Evolutionary conservation across 2,329 filamentous ascomycete species (phyloP).

Genomic region (Nothophaeocryptopus gaeumannii): DNA sequence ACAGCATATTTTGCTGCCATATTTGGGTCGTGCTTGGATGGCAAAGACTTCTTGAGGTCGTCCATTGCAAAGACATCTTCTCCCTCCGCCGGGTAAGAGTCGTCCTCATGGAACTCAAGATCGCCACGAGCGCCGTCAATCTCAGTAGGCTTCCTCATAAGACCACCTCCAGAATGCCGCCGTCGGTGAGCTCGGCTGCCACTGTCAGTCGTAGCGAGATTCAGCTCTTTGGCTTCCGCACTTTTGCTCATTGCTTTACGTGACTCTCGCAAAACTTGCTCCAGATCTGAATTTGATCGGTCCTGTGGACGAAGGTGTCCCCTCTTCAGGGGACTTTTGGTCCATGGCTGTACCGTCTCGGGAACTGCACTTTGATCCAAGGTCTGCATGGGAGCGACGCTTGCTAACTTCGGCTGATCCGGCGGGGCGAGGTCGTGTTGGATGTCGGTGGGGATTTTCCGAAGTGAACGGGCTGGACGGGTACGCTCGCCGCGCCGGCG

Average conservation of each 20-base stretch:
- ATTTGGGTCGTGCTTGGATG: slow-evolving; percentile 1
- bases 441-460: slow-evolving; percentile 28
- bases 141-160: slow-evolving; percentile 68
- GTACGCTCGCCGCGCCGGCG: slow-evolving; percentile 36
- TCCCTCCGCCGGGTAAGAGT: slow-evolving; percentile 78
- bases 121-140: slow-evolving; percentile 66
- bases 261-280: slow-evolving; percentile 20
- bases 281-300: slow-evolving; percentile 26
- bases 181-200: slow-evolving; percentile 46
- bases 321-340: slow-evolving; percentile 42
- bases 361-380: background rate
- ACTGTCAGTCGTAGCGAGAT: slow-evolving; percentile 5
- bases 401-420: slow-evolving; percentile 30
- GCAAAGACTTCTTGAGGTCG: slow-evolving; percentile 38
- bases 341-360: slow-evolving; percentile 38
- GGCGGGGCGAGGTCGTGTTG: slow-evolving; percentile 26
- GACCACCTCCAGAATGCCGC: slow-evolving; percentile 82
- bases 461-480: slow-evolving; percentile 66
- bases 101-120: slow-evolving; percentile 78
- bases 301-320: slow-evolving; percentile 18
- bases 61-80: slow-evolving; percentile 70
- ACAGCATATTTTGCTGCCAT: background rate
- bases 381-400: slow-evolving; percentile 16
- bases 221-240: slow-evolving; percentile 26
- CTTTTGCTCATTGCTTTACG: slow-evolving; percentile 30